Base-by-base conservation (phyloP, 2,329 filamentous ascomycete genomes). In the Trichophyton rubrum region DNA sequence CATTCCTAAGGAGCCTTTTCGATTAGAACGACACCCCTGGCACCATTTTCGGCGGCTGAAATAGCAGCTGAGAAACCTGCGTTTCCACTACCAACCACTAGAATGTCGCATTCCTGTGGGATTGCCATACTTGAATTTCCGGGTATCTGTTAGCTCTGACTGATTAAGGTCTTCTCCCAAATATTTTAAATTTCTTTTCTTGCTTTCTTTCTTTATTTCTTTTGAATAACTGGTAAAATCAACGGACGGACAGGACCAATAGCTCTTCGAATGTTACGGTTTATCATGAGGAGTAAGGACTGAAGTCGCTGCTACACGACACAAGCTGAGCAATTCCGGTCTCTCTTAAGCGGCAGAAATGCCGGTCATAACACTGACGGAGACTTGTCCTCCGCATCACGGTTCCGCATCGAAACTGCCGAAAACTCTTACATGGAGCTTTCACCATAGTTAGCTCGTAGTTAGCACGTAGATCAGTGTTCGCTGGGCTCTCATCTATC, bases 81-180 rank as follows among this genome's bases (percentile, higher is more conserved):
- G 66, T 86, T 86, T 58, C 85, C 85, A 58, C 79, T 77, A 20
- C 85, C 85, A 35, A 85, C 73, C 5, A 88, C 78, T 4, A 87
- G 67, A 62, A 71, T 67, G 55, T 72, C 70, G 58, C 62, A 63
- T 53, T 63, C 60, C 35, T 43, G 3, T 20, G 60, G 62, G 30
- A 63, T 58, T 17, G 62, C 11, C 62, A 63, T 62, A 2, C 17
- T 56, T 1, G 3, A 55, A 20, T 56, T 53, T 24, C 33, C 2
- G 17, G 43, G 13, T 49, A 49, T 49, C 22, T 13, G 7, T 13
- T 30, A 13, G 9, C 22, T 47, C 20, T 47, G 43, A 20, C n/a
- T 9, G 7, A 3, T 7, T 20, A 20, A 9, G 9, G 2, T 13
- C 9, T 13, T 38, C 33, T 13, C 8, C 33, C 27, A 30, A 30